Evolutionary conservation across 148 eudicot species (phyloP), one percentile per base, ranked within the genome.

Genomic region (Rhododendron molle): DNA sequence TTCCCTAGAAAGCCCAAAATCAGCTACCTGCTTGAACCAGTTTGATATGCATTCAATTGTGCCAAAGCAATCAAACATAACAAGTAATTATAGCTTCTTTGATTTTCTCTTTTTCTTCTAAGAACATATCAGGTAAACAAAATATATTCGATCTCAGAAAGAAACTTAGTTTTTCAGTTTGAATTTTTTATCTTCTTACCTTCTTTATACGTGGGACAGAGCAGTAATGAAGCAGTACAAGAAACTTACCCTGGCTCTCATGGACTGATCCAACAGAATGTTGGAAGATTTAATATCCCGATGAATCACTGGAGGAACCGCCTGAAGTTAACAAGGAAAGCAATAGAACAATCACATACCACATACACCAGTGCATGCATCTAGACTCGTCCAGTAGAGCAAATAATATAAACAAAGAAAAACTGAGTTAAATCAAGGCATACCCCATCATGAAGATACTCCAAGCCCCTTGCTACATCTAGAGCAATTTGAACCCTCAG

Each of bases 381-480:
- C 93, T 82, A 86, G 82, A 60, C 67, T 56, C 76, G 43, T 40
- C 81, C 76, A 62, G 74, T 76, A 32, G 40, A 56, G 30, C 46
- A 72, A 50, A 38, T 54, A 56, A 21, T 49, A 10, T 10, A 8
- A 13, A 20, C 16, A 76, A 23, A 52, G 74, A 20, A 82, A 54
- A 36, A 47, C 26, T 4, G 38, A 5, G 3, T 43, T 11, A 86
- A 11, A 58, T 32, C 12, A 38, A 12, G 60, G 86, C 86, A 85
- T 90, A 97, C 99, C 88, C 99, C 99, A 81, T 95, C 99, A 85
- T 97, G 99, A 85, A 97, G 99, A 92, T 97, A 97, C 81, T 97
- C 98, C 91, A 97, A 87, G 62, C 98, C 99, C 86, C 98, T 93
- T 15, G 98, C 94, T 60, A 97, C 96, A 90, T 97, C 99, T 72